Conservation (phyloP, 192 early-diverging fungal species). For the Lobosporangium transversale region DNA sequence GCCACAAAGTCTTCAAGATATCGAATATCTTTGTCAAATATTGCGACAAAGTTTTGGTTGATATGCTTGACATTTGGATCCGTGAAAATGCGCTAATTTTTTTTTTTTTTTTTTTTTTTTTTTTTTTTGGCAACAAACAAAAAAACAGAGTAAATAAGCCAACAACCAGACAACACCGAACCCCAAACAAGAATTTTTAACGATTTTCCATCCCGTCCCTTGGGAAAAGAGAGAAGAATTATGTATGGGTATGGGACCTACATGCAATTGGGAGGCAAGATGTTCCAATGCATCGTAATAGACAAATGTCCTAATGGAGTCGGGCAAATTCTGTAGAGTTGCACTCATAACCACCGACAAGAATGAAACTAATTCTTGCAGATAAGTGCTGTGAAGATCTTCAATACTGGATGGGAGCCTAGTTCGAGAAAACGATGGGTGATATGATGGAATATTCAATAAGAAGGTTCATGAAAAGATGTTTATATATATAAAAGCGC, state of each 20-base stretch:
- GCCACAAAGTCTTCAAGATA: slow-evolving; percentile 80
- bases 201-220: too few relatives aligned
- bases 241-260: too few relatives aligned
- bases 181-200: too few relatives aligned
- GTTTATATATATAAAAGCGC: too few relatives aligned
- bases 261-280: slow-evolving; percentile 69
- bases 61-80: slow-evolving; percentile 69
- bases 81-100: slow-evolving; percentile 63
- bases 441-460: too few relatives aligned
- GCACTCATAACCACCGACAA: slow-evolving; percentile 74
- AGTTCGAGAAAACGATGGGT: too few relatives aligned
- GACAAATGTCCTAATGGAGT: slow-evolving; percentile 68
- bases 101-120: not conserved
- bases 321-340: slow-evolving; percentile 73
- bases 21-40: slow-evolving; percentile 73
- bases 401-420: slow-evolving; percentile 66
- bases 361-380: slow-evolving; percentile 80
- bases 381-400: slow-evolving; percentile 71
- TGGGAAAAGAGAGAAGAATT: too few relatives aligned
- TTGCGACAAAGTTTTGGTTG: slow-evolving; percentile 64
- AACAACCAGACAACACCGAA: too few relatives aligned
- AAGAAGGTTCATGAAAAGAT: too few relatives aligned
- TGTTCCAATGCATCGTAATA: slow-evolving; percentile 84
- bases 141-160: not conserved
- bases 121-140: too few relatives aligned